Percentiles rank a stretch among this genome's conserved stretches.
phyloP scores from a whole-genome alignment of 768 basidiomycete species.

The Krasilnikovozyma curviuscula region DNA sequence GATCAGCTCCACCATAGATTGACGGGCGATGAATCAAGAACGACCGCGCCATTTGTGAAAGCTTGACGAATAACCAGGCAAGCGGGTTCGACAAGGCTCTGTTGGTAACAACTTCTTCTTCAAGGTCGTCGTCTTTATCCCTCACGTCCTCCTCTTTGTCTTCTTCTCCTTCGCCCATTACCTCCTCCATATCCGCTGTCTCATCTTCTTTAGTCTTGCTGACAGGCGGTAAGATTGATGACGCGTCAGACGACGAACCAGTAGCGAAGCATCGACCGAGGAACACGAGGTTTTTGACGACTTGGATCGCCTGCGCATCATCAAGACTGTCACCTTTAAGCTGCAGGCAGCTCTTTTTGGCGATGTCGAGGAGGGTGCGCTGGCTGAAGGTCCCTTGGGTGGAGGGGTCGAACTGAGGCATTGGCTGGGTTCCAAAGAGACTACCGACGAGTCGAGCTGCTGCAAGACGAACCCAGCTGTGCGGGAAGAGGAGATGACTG shows the following conservation, averaged over 20 bases:
- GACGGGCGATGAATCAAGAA: constrained; percentile 9
- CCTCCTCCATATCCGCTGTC: constrained; percentile 15
- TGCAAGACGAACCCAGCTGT: constrained; percentile 79
- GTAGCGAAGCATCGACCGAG: constrained; percentile 65
- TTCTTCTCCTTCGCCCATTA: constrained; percentile 17
- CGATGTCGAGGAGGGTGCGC: constrained; percentile 39
- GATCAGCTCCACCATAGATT: neutral
- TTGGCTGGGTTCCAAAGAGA: constrained; percentile 35
- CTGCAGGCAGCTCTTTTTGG: constrained; percentile 52
- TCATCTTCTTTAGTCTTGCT: constrained; percentile 13
- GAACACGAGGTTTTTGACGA: constrained; percentile 84
- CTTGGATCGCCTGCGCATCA: constrained; percentile 50
- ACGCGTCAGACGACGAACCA: constrained; percentile 1
- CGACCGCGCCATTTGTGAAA: constrained; percentile 69
- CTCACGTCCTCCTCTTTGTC: constrained; percentile 20
- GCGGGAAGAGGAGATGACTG: constrained; percentile 61
- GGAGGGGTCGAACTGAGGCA: constrained; percentile 6
- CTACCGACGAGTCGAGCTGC: constrained; percentile 55
- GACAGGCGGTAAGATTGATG: neutral
- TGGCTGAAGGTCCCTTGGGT: constrained; percentile 5
- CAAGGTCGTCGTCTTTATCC: constrained; percentile 23
- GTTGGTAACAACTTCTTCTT: constrained; percentile 17
- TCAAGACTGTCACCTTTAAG: constrained; percentile 66
- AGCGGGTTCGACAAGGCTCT: constrained; percentile 35
- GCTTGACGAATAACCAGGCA: constrained; percentile 81